Percentiles rank a stretch among this genome's conserved stretches.
Evolutionary conservation across 1,139 yeast species (phyloP).

Genomic region (Suhomyces bribrorum): DNA sequence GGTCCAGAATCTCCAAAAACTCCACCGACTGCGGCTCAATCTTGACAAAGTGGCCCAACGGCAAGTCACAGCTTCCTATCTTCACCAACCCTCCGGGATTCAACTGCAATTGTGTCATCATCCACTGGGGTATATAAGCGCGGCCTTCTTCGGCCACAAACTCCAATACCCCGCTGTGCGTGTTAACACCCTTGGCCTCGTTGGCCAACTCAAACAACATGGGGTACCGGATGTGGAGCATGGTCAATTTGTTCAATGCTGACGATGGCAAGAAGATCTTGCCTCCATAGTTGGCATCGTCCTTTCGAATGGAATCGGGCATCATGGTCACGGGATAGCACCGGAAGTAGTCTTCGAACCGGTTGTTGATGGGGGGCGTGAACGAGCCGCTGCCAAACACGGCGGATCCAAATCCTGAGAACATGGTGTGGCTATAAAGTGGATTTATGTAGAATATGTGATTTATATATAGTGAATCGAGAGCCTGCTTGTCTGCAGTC

Average conservation of each 20-base stretch:
- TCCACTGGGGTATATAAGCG: slow-evolving; percentile 94
- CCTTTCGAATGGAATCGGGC: slow-evolving; percentile 77
- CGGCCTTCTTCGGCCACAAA: slow-evolving; percentile 98
- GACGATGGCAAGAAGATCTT: slow-evolving; percentile 94
- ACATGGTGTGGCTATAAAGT: slow-evolving; percentile 26
- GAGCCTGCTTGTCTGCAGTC: too few relatives aligned
- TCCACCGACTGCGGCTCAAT: slow-evolving; percentile 94
- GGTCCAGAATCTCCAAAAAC: slow-evolving; percentile 90
- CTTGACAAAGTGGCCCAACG: slow-evolving; percentile 85
- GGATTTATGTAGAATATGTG: too few relatives aligned
- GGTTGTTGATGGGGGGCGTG: slow-evolving; percentile 32
- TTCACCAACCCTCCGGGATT: slow-evolving; percentile 80
- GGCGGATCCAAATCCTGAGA: slow-evolving; percentile 46
- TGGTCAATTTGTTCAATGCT: slow-evolving; percentile 82
- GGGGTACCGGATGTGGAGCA: slow-evolving; percentile 87
- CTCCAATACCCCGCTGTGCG: slow-evolving; percentile 95
- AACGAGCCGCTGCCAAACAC: slow-evolving; percentile 42
- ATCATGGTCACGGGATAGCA: slow-evolving; percentile 91
- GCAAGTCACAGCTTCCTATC: slow-evolving; percentile 75
- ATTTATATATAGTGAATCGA: too few relatives aligned
- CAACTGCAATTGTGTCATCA: slow-evolving; percentile 76
- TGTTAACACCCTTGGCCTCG: slow-evolving; percentile 56
- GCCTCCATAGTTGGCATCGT: slow-evolving; percentile 92
- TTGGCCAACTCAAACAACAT: slow-evolving; percentile 85
- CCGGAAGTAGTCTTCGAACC: slow-evolving; percentile 79